Evolutionary conservation across 164 flowering plant genomes (phyloP), one percentile per base, ranked within the genome.

Genomic region (Sedum album): DNA sequence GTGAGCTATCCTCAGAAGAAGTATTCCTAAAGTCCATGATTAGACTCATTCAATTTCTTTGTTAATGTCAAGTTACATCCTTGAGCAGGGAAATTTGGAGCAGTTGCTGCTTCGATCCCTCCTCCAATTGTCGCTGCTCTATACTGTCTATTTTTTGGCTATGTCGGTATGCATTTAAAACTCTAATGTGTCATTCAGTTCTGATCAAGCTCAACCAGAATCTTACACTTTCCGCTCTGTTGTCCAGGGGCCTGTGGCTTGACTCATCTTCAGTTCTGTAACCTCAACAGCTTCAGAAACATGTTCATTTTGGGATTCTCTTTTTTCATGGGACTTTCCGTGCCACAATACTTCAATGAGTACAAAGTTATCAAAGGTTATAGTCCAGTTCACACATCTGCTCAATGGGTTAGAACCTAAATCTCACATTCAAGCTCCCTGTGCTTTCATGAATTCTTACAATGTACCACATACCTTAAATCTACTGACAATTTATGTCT

Each of bases 251-350:
- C 89, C 0, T 86, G 75, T 18, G 97, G 97, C 51, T 85, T 91
- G 31, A 76, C 84, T 70, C 78, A 81, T 70, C 91, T 91, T 62
- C 97, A 91, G 69, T 91, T 91, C 67, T 91, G 97, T 84, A 91
- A 91, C 67, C 72, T 88, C 55, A 91, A 91, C 78, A 87, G 91
- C 77, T 91, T 88, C 73, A 80, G 87, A 71, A 81, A 85, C 44
- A 87, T 79, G 78, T 91, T 91, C 72, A 74, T 91, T 25, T 62
- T 91, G 36, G 95, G 93, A 2, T 88, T 91, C 81, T 89, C 97
- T 2, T 9, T 89, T 35, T 89, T 86, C 85, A 80, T 88, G 95
- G 97, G 95, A 35, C 70, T 91, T 26, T 89, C 97, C 6, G 74
- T 91, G 44, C 93, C 97, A 25, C 46, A 41, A 11, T 41, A 41